A percentile compares a stretch with the other conserved stretches of the same genome.
These are phyloP conservation scores for Hericium coralloides DNA, from an alignment of 768 basidiomycete genomes.

Conservation along the genomic window DNA sequence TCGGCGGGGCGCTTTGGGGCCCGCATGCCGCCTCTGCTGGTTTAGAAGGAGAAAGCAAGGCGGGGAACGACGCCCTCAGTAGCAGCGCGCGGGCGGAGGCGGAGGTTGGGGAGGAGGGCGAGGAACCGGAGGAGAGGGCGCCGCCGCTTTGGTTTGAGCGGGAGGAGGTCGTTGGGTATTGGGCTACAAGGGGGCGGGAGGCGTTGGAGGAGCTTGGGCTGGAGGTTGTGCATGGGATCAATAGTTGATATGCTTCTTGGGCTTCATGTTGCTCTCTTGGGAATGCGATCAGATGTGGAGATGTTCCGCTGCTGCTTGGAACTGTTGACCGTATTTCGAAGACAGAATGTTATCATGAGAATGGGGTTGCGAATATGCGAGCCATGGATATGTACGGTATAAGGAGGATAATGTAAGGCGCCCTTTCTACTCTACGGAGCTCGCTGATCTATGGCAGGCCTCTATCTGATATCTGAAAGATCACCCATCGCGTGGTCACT, in stretches of 20 bases:
- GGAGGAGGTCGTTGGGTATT: constrained; percentile 29
- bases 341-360: no score
- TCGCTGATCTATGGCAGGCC: no score
- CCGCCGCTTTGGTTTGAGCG: constrained; percentile 46
- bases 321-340: no score
- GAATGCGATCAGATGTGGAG: no score
- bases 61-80: not conserved
- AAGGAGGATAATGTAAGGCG: no score
- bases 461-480: no score
- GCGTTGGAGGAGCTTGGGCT: constrained; percentile 44
- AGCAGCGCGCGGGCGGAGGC: not conserved
- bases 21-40: not conserved
- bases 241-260: no score
- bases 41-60: not conserved
- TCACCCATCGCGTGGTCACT: not conserved
- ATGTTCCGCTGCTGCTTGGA: no score
- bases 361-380: no score
- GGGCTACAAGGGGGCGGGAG: constrained; percentile 43
- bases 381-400: no score
- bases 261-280: no score
- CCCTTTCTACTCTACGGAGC: no score
- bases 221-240: constrained; percentile 31
- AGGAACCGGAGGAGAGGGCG: not conserved
- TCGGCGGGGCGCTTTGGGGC: constrained; percentile 40
- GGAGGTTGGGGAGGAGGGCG: not conserved